phyloP scores from a whole-genome alignment of 2,329 filamentous ascomycete species.

The Ilyonectria sp. region DNA sequence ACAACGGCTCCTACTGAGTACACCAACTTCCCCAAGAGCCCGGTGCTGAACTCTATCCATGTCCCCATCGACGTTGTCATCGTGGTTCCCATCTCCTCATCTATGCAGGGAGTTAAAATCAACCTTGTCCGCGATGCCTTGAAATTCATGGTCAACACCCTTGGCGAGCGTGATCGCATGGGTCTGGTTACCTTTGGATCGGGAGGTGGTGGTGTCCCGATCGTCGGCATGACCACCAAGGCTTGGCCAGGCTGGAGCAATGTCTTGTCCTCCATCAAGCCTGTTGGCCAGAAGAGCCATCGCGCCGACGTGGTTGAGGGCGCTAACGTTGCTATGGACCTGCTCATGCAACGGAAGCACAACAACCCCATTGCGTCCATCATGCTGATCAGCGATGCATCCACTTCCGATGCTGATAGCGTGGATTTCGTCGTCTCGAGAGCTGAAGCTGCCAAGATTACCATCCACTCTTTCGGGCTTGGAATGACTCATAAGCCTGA shows the following conservation, averaged over 20 bases:
- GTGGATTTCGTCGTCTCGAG: slow-evolving; percentile 98
- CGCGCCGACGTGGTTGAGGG: slow-evolving; percentile 97
- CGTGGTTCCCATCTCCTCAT: slow-evolving; percentile 96
- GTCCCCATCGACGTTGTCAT: slow-evolving; percentile 96
- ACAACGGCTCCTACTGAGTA: slow-evolving; percentile 95
- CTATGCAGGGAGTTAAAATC: slow-evolving; percentile 99
- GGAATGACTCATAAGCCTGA: slow-evolving; percentile 98
- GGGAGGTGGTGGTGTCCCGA: slow-evolving; percentile 90
- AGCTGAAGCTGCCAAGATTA: slow-evolving; percentile 97
- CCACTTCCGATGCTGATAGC: slow-evolving; percentile 92
- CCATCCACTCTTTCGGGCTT: slow-evolving; percentile 96
- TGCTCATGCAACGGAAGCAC: slow-evolving; percentile 97
- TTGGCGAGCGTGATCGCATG: slow-evolving; percentile 96
- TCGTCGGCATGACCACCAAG: slow-evolving; percentile 99
- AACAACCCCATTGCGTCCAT: slow-evolving; percentile 97
- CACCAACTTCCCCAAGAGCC: slow-evolving; percentile 75
- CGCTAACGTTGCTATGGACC: slow-evolving; percentile 97
- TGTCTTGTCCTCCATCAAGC: slow-evolving; percentile 88
- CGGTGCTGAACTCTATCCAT: slow-evolving; percentile 73
- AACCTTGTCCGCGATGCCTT: slow-evolving; percentile 92
- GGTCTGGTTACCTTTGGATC: slow-evolving; percentile 97
- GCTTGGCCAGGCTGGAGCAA: slow-evolving; percentile 93
- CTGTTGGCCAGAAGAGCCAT: slow-evolving; percentile 96
- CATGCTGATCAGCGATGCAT: slow-evolving; percentile 96
- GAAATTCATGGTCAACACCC: slow-evolving; percentile 89